A percentile compares a stretch with the other conserved stretches of the same genome.
Conservation (phyloP, 78 protist species). For the Acrasis kona region DNA sequence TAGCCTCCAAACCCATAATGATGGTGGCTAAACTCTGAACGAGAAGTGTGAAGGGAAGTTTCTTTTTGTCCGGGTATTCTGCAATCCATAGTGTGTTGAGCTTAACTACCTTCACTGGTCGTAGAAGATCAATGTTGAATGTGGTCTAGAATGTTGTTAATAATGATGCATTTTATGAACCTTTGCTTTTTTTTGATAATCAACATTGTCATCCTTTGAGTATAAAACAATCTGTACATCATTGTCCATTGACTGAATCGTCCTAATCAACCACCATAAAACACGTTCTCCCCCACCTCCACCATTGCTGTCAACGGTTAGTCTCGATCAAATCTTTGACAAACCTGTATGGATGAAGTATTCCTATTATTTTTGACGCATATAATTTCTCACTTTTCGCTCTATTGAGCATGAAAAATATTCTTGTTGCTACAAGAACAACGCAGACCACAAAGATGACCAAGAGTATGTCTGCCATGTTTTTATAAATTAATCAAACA, state of each 20-base stretch:
- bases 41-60: slow-evolving; percentile 8
- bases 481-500: too few species aligned
- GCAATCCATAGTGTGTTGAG: background rate
- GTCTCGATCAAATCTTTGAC: background rate
- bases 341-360: background rate
- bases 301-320: slow-evolving; percentile 29
- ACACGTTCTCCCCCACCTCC: slow-evolving; percentile 84
- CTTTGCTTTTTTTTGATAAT: background rate
- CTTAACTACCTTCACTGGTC: background rate
- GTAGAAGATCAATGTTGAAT: background rate
- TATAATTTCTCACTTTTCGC: background rate
- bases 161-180: background rate
- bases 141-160: background rate
- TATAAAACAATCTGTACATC: background rate
- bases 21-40: slow-evolving; percentile 29
- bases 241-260: background rate
- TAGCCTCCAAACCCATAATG: slow-evolving; percentile 35
- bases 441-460: too few species aligned
- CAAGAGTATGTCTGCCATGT: too few species aligned
- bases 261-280: slow-evolving; percentile 48
- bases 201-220: background rate
- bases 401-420: too few species aligned
- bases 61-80: background rate
- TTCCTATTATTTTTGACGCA: background rate
- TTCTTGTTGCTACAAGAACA: too few species aligned